phyloP scores from a whole-genome alignment of 441 rosid species.

The Theobroma grandiflorum region DNA sequence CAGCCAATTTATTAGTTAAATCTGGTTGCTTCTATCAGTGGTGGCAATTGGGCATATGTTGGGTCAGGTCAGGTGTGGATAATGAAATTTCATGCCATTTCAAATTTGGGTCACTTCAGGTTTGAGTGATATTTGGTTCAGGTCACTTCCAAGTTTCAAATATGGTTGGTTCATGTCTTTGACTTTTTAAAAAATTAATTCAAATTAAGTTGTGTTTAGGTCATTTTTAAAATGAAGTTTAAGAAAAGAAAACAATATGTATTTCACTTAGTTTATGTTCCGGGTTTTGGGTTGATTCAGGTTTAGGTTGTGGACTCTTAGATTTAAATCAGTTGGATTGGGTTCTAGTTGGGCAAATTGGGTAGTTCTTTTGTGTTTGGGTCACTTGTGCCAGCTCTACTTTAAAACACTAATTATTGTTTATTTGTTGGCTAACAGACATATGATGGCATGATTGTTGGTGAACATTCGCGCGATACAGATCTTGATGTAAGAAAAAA shows the following conservation, averaged over 20 bases:
- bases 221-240: background rate
- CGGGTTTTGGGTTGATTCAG: background rate
- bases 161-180: background rate
- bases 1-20: background rate
- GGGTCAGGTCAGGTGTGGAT: background rate
- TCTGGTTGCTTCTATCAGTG: background rate
- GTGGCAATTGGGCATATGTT: background rate
- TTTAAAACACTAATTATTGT: slow-evolving; percentile 26
- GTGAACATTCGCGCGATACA: slow-evolving; percentile 94
- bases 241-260: background rate
- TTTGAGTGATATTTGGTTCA: background rate
- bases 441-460: slow-evolving; percentile 97
- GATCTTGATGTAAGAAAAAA: slow-evolving; percentile 90
- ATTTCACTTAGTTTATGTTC: background rate
- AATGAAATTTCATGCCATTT: background rate
- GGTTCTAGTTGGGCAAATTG: background rate
- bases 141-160: background rate
- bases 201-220: background rate
- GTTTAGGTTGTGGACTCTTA: slow-evolving; percentile 1
- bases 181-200: background rate
- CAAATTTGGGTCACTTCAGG: background rate
- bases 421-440: slow-evolving; percentile 54
- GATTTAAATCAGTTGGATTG: background rate
- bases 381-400: background rate
- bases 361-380: background rate